phyloP scores from a whole-genome alignment of 495 filamentous ascomycete species.

The Lasiosphaeriaceae sp. region DNA sequence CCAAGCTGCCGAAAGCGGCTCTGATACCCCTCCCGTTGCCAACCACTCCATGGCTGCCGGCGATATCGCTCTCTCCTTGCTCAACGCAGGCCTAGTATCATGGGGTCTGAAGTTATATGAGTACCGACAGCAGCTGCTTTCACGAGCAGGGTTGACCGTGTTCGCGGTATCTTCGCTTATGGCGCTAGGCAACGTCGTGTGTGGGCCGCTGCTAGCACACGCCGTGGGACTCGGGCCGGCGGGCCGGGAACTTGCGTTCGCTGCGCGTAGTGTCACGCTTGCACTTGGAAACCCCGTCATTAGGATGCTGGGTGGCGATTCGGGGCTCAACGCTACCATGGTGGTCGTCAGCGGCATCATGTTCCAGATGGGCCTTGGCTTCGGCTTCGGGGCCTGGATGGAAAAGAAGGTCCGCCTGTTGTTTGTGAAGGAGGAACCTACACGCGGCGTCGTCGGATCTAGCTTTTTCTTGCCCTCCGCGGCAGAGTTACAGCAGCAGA shows the following conservation, averaged over 20 bases:
- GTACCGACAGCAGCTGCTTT: constrained; percentile 37
- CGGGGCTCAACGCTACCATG: constrained; percentile 39
- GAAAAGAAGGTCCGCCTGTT: constrained; percentile 16
- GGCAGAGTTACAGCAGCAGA: neutral
- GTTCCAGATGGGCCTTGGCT: constrained; percentile 39
- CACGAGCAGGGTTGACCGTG: constrained; percentile 34
- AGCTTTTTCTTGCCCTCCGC: no score
- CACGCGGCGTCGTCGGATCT: neutral
- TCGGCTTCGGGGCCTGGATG: constrained; percentile 32
- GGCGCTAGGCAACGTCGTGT: constrained; percentile 32
- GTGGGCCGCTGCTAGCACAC: constrained; percentile 32
- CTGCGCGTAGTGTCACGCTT: constrained; percentile 44
- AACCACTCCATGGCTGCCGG: constrained; percentile 32
- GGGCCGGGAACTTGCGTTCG: constrained; percentile 36
- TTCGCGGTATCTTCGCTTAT: constrained; percentile 29
- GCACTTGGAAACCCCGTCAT: constrained; percentile 38
- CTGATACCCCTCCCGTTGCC: neutral
- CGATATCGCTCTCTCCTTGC: constrained; percentile 37
- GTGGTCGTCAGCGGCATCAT: constrained; percentile 44
- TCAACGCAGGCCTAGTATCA: constrained; percentile 43
- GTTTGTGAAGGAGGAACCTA: neutral
- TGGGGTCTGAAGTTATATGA: constrained; percentile 49
- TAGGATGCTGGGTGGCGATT: constrained; percentile 33
- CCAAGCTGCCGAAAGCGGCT: constrained; percentile 2
- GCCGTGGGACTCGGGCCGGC: constrained; percentile 28